Percentiles rank a stretch among this genome's conserved stretches.
phyloP scores from a whole-genome alignment of 106 monocot genomes.

The Dendrobium officinale region DNA sequence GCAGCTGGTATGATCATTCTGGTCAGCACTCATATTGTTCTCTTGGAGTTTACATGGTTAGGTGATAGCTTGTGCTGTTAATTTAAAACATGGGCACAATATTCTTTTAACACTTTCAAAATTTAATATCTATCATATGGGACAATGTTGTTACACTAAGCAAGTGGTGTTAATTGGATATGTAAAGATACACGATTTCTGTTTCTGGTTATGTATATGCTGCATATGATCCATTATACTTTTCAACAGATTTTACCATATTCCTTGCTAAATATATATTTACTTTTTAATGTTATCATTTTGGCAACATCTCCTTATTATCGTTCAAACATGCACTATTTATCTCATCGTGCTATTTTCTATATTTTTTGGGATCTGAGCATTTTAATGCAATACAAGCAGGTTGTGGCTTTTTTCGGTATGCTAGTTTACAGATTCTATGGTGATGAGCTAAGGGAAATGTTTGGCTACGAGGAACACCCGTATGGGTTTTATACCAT shows the following conservation, averaged over 20 bases:
- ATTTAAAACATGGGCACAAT: neutral
- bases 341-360: neutral
- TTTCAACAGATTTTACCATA: neutral
- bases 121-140: neutral
- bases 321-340: neutral
- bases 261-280: slow-evolving; percentile 2
- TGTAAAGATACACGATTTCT: neutral
- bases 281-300: neutral
- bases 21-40: neutral
- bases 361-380: neutral
- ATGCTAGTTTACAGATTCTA: slow-evolving; percentile 90
- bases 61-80: neutral
- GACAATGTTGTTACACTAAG: neutral
- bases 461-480: slow-evolving; percentile 95
- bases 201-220: neutral
- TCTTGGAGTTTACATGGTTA: neutral
- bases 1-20: slow-evolving; percentile 53
- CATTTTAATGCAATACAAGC: slow-evolving; percentile 6
- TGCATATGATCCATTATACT: neutral
- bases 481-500: slow-evolving; percentile 94
- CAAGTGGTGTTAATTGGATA: neutral
- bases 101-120: neutral
- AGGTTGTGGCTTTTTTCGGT: slow-evolving; percentile 77
- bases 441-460: slow-evolving; percentile 88
- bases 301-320: neutral